A percentile compares a stretch with the other conserved stretches of the same genome.
These are phyloP conservation scores for Blastocystis sp. DNA, from an alignment of 352 stramenopile species.

Conservation along the genomic window DNA sequence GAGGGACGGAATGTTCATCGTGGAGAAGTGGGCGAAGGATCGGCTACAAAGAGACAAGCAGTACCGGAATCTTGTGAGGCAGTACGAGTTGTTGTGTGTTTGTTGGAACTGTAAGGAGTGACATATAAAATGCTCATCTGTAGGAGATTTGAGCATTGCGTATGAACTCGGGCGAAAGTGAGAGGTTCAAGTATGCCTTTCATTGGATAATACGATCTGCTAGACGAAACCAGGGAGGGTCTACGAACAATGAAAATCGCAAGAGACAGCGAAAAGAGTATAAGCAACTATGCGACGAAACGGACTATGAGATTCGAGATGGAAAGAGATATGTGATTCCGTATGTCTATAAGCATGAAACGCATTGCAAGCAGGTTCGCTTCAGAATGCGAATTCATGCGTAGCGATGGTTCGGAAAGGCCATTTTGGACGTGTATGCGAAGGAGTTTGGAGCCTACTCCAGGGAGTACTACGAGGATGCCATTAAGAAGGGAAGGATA, in stretches of 20 bases:
- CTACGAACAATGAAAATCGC: conserved; percentile 27
- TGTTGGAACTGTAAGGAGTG: not conserved
- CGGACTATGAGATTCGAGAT: conserved; percentile 49
- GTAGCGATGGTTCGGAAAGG: conserved; percentile 57
- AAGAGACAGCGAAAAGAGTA: conserved; percentile 62
- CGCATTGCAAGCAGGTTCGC: conserved; percentile 58
- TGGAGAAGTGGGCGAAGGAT: not conserved
- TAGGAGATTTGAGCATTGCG: too few species aligned
- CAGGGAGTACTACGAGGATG: conserved; percentile 62
- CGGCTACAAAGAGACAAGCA: not conserved
- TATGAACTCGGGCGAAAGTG: not conserved
- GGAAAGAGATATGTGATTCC: conserved; percentile 66
- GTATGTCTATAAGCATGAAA: conserved; percentile 68
- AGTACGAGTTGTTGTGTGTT: not conserved
- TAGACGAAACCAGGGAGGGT: conserved; percentile 40
- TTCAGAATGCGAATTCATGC: not conserved
- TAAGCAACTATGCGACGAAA: conserved; percentile 59
- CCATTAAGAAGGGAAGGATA: conserved; percentile 51
- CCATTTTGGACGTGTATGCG: conserved; percentile 60
- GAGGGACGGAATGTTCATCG: not conserved
- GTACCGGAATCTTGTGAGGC: not conserved
- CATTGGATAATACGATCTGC: not conserved
- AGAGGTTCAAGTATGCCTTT: not conserved
- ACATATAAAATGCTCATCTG: not conserved
- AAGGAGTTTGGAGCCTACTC: conserved; percentile 67